Conservation (phyloP, 2,329 filamentous ascomycete species). For the Diaporthe australafricana region DNA sequence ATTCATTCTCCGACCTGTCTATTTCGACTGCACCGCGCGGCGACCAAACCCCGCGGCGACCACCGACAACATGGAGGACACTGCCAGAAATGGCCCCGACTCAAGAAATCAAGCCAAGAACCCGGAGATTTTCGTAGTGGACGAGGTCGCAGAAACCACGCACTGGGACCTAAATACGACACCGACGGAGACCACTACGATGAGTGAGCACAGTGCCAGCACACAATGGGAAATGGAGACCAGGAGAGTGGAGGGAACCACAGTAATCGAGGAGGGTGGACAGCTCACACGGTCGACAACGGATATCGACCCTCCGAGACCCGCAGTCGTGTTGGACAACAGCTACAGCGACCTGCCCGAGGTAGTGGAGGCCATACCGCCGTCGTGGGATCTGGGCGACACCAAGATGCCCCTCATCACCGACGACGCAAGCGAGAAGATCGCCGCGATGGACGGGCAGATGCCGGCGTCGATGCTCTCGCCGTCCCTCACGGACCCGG, state of each 20-base stretch:
- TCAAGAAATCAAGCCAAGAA: background rate
- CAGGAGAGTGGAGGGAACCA: slow-evolving; percentile 15
- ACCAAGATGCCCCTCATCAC: slow-evolving; percentile 25
- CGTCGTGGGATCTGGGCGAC: slow-evolving; percentile 4
- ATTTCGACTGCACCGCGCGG: background rate
- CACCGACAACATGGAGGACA: background rate
- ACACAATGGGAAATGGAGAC: background rate
- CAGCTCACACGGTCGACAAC: background rate
- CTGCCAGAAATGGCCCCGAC: background rate
- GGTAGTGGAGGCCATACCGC: slow-evolving; percentile 20
- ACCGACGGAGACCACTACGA: slow-evolving; percentile 10
- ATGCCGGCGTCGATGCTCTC: slow-evolving; percentile 1
- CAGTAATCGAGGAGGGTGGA: background rate
- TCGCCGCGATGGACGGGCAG: slow-evolving; percentile 13
- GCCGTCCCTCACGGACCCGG: slow-evolving; percentile 22
- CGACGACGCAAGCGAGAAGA: slow-evolving; percentile 16
- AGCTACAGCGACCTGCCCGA: slow-evolving; percentile 30
- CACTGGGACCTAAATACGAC: slow-evolving; percentile 21
- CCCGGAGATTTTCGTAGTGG: background rate
- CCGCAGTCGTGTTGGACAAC: slow-evolving; percentile 11
- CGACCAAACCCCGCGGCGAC: background rate
- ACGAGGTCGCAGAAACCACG: slow-evolving; percentile 9
- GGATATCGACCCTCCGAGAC: slow-evolving; percentile 17
- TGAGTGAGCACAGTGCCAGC: background rate
- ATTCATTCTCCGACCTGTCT: background rate